Evolutionary conservation across 805 yeast species (phyloP).

Genomic region (Pichia californica): DNA sequence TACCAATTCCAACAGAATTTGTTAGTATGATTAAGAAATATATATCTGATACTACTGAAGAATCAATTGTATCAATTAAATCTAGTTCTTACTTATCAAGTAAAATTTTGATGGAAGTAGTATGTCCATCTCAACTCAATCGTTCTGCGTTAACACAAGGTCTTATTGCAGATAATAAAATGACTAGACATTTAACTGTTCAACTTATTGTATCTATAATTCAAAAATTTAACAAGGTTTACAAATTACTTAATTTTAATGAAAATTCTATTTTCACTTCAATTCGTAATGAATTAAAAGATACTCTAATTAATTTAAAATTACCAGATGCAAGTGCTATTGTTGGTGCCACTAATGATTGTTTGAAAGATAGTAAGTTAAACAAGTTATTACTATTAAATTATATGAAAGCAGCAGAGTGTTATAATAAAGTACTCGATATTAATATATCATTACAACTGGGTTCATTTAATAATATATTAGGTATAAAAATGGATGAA

Average conservation of each 20-base stretch:
- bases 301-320: constrained; percentile 17
- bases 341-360: constrained; percentile 37
- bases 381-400: constrained; percentile 45
- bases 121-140: constrained; percentile 61
- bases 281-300: constrained; percentile 19
- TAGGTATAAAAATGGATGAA: constrained; percentile 15
- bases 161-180: constrained; percentile 40
- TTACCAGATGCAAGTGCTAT: constrained; percentile 49
- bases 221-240: constrained; percentile 43
- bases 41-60: constrained; percentile 2
- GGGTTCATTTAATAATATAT: constrained; percentile 11
- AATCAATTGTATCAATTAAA: neutral
- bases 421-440: constrained; percentile 19
- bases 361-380: constrained; percentile 24
- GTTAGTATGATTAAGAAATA: constrained; percentile 9
- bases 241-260: constrained; percentile 18
- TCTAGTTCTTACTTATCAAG: constrained; percentile 6
- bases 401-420: constrained; percentile 33
- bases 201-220: constrained; percentile 53
- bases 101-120: constrained; percentile 41
- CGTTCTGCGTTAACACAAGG: constrained; percentile 52
- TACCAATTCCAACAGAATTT: constrained; percentile 45
- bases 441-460: constrained; percentile 16
- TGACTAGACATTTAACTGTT: constrained; percentile 58
- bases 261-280: constrained; percentile 12